These are phyloP conservation scores for Blastocystis sp. DNA, from an alignment of 352 stramenopile species.

Conservation along the genomic window DNA sequence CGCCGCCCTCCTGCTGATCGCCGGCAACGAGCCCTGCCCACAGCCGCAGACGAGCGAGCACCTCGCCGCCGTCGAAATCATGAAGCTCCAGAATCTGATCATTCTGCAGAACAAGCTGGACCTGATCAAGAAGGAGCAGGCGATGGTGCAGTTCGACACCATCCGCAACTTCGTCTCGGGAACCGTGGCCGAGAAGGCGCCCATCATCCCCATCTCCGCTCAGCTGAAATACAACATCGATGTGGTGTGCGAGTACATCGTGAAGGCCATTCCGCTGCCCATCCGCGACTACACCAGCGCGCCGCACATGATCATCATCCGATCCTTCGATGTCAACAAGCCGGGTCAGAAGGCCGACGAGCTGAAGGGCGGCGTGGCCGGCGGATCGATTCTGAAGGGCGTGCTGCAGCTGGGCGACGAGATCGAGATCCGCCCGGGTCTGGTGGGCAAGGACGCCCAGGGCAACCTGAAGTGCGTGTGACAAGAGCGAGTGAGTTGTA, in stretches of 20 bases:
- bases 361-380: conserved; percentile 83
- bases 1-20: conserved; percentile 93
- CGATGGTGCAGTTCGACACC: conserved; percentile 91
- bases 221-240: conserved; percentile 99
- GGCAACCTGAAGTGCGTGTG: conserved; percentile 74
- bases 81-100: conserved; percentile 99
- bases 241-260: conserved; percentile 99
- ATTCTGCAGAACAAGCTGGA: conserved; percentile 99
- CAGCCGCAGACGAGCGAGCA: conserved; percentile 99
- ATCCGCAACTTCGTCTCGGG: conserved; percentile 74
- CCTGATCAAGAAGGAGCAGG: conserved; percentile 96
- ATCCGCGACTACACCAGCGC: conserved; percentile 91
- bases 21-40: conserved; percentile 94
- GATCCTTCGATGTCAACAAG: conserved; percentile 99
- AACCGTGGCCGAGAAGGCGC: conserved; percentile 89
- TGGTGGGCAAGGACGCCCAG: conserved; percentile 95
- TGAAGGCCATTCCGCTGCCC: conserved; percentile 95
- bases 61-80: conserved; percentile 99
- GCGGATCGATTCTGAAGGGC: conserved; percentile 89
- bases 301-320: conserved; percentile 97
- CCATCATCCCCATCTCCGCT: conserved; percentile 97
- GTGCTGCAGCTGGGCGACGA: conserved; percentile 93
- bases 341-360: conserved; percentile 95
- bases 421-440: conserved; percentile 97
- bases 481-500: conserved; percentile 76